Base-by-base conservation (phyloP, 2,329 filamentous ascomycete genomes). In the Trichoderma atrobrunneum region DNA sequence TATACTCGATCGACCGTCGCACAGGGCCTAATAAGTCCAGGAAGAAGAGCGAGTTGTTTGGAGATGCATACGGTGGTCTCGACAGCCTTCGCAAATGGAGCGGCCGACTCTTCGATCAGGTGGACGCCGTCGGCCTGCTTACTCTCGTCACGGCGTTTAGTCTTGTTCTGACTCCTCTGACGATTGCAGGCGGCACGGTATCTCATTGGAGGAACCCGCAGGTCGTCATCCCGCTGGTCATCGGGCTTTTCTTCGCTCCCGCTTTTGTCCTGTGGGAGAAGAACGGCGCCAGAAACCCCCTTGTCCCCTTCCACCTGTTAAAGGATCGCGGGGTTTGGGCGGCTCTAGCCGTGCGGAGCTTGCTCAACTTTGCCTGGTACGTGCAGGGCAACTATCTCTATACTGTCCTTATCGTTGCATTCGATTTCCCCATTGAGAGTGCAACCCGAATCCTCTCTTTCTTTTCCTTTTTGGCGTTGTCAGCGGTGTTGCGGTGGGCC, bases 321-420 rank as follows among this genome's bases (percentile, higher is more conserved):
- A 85, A 84, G 72, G 87, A 91, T 72, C 85, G 89, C n/a, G 86
- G 85, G 0, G 87, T 91, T 1, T 91, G 88, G 88, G 87, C 85
- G 2, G 86, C 88, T 0, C 79, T 91, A 11, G 87, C 86, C 0
- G 87, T 91, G 57, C 84, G 83, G 3, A 79, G 81, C 71, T 76
- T 86, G 70, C 80, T 87, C 59, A 87, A 85, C 76, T 84, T 86
- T 72, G 81, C 84, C 3, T 90, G 87, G 87, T 85, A 84, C 64
- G 82, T 88, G 24, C 88, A 90, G 76, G 87, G 85, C 43, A 87
- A 89, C 75, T 90, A 87, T 75, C 80, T 91, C 0, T 90, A 86
- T 76, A 89, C 88, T 0, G 85, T 90, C 0, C 85, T 91, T 3
- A 78, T 87, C 7, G 87, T 91, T 11, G 84, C 84, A 2, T 90